Evolutionary conservation across 2,329 filamentous ascomycete species (phyloP).

Genomic region (Neoarthrinium moseri): DNA sequence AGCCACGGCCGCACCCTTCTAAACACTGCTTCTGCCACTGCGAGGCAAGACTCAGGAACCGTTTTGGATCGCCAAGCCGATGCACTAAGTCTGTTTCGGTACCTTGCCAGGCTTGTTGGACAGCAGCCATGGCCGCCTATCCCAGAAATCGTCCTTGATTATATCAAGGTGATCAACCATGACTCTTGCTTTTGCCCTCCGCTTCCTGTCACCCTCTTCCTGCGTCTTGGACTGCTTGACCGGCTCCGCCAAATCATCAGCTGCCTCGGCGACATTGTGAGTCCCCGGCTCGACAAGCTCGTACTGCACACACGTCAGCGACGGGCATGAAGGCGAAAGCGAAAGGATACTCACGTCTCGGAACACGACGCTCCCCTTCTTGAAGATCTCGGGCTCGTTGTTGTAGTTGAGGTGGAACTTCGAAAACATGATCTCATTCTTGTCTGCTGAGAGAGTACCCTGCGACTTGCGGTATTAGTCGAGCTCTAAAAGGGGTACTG

Average conservation of each 20-base stretch:
- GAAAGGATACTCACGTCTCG: slow-evolving; percentile 60
- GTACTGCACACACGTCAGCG: slow-evolving; percentile 50
- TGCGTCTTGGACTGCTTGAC: slow-evolving; percentile 72
- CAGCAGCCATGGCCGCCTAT: slow-evolving; percentile 78
- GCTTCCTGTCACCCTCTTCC: slow-evolving; percentile 78
- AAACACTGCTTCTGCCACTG: too few relatives aligned
- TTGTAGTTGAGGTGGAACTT: slow-evolving; percentile 96
- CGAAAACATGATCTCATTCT: slow-evolving; percentile 93
- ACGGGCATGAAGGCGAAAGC: not conserved
- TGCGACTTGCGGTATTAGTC: slow-evolving; percentile 32
- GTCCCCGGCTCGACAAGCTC: slow-evolving; percentile 63
- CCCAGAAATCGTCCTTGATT: slow-evolving; percentile 95
- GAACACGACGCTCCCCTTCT: slow-evolving; percentile 89
- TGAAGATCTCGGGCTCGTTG: slow-evolving; percentile 88
- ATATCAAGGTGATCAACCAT: slow-evolving; percentile 87
- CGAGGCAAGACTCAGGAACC: too few relatives aligned
- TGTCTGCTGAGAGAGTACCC: slow-evolving; percentile 83
- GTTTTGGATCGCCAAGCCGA: too few relatives aligned
- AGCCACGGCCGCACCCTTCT: too few relatives aligned
- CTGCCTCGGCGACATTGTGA: slow-evolving; percentile 44
- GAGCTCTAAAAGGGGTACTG: too few relatives aligned
- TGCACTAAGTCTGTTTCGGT: slow-evolving; percentile 53
- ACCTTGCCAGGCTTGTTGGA: slow-evolving; percentile 71
- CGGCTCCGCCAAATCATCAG: slow-evolving; percentile 51
- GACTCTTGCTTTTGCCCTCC: slow-evolving; percentile 75